A percentile compares a stretch with the other conserved stretches of the same genome.
phyloP scores from a whole-genome alignment of 2,329 filamentous ascomycete species.

The Aspergillus quadrilineatus region DNA sequence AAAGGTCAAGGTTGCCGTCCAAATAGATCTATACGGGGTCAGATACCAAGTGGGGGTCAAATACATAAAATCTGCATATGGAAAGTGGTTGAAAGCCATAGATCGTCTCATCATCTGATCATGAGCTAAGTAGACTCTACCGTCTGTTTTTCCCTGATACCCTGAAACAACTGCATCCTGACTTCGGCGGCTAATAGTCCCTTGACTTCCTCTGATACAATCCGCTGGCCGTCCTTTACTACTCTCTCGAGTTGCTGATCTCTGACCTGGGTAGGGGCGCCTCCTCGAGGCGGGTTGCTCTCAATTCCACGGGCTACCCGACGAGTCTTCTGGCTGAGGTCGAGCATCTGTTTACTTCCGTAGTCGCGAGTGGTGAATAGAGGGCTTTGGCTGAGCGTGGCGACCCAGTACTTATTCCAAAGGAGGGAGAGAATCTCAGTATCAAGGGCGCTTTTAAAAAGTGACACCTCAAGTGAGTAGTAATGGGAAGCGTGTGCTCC shows the following conservation, averaged over 20 bases:
- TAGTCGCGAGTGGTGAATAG: slow-evolving; percentile 92
- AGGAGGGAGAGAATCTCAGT: slow-evolving; percentile 79
- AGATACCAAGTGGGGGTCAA: too few relatives aligned
- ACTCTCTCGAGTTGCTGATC: slow-evolving; percentile 54
- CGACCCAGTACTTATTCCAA: slow-evolving; percentile 97
- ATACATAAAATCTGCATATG: neutral
- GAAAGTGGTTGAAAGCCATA: neutral
- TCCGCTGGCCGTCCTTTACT: slow-evolving; percentile 57
- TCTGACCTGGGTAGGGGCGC: slow-evolving; percentile 32
- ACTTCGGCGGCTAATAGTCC: slow-evolving; percentile 50
- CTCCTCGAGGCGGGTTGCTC: slow-evolving; percentile 29
- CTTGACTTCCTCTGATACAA: slow-evolving; percentile 55
- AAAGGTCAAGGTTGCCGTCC: too few relatives aligned
- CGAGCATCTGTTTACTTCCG: slow-evolving; percentile 85
- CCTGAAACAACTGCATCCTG: slow-evolving; percentile 53
- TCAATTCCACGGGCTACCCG: slow-evolving; percentile 56
- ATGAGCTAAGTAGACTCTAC: slow-evolving; percentile 17
- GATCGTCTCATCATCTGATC: neutral
- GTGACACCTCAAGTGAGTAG: slow-evolving; percentile 85
- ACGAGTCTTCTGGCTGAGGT: slow-evolving; percentile 78
- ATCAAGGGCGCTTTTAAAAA: slow-evolving; percentile 93
- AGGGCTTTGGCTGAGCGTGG: slow-evolving; percentile 87
- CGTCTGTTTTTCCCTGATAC: slow-evolving; percentile 32
- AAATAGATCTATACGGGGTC: too few relatives aligned
- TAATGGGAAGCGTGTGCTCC: slow-evolving; percentile 88